Conservation (phyloP, 2,329 filamentous ascomycete genomes). For the Aspergillus versicolor region DNA sequence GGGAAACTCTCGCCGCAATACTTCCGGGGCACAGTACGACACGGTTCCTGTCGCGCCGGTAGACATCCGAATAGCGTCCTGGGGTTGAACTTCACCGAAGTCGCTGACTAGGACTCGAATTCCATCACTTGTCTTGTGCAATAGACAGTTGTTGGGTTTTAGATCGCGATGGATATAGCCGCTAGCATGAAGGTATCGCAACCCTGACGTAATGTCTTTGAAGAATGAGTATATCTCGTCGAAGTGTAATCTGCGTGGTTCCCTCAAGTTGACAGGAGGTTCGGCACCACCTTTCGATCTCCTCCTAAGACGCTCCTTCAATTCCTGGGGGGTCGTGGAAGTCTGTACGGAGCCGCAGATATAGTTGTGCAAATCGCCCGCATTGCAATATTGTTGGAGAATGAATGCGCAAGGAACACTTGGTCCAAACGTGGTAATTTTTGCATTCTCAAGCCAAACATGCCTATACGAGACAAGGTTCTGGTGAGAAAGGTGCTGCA, state of each 20-base stretch:
- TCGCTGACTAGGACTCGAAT: slow-evolving; percentile 88
- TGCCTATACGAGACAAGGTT: slow-evolving; percentile 96
- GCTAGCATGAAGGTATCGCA: slow-evolving; percentile 84
- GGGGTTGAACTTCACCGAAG: slow-evolving; percentile 92
- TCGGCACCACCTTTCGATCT: slow-evolving; percentile 77
- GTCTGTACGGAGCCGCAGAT: slow-evolving; percentile 69
- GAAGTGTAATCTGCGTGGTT: slow-evolving; percentile 63
- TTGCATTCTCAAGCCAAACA: slow-evolving; percentile 91
- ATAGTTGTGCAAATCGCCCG: slow-evolving; percentile 84
- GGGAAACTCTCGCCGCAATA: slow-evolving; percentile 64
- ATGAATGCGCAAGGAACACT: slow-evolving; percentile 95
- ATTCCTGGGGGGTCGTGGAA: slow-evolving; percentile 69
- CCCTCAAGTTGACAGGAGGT: slow-evolving; percentile 52
- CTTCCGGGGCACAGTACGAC: slow-evolving; percentile 95
- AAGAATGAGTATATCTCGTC: slow-evolving; percentile 98
- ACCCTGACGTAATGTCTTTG: slow-evolving; percentile 86
- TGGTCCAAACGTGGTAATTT: slow-evolving; percentile 81
- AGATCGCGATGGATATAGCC: slow-evolving; percentile 96
- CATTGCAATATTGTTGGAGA: slow-evolving; percentile 95
- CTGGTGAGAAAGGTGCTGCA: slow-evolving; percentile 87
- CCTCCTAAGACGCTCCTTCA: slow-evolving; percentile 84
- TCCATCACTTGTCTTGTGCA: slow-evolving; percentile 72
- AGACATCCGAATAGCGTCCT: slow-evolving; percentile 77
- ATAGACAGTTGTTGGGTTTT: slow-evolving; percentile 91
- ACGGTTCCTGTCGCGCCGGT: slow-evolving; percentile 95